phyloP scores from a whole-genome alignment of 177 flowering plant species.

The Telopea speciosissima region DNA sequence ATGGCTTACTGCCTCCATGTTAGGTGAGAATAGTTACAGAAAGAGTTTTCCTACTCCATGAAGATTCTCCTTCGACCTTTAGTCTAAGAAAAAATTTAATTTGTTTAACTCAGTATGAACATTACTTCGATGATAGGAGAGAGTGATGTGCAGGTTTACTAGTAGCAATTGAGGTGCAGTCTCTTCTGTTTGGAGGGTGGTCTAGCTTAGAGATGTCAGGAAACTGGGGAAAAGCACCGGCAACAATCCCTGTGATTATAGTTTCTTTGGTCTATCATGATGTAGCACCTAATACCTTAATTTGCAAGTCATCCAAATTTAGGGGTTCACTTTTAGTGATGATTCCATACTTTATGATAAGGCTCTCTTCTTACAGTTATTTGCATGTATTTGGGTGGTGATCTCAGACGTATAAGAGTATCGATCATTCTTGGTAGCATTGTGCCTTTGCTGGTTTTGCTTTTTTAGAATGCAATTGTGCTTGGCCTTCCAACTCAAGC shows the following conservation, averaged over 20 bases:
- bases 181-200: constrained; percentile 55
- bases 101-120: neutral
- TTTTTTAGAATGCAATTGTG: constrained; percentile 66
- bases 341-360: neutral
- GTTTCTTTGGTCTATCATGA: constrained; percentile 75
- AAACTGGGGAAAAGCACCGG: constrained; percentile 58
- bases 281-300: constrained; percentile 44
- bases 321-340: neutral
- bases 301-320: neutral
- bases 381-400: constrained; percentile 71
- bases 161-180: constrained; percentile 46
- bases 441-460: constrained; percentile 56
- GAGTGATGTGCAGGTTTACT: constrained; percentile 44
- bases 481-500: constrained; percentile 45
- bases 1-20: constrained; percentile 64
- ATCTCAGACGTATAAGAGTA: constrained; percentile 43
- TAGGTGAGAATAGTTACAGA: constrained; percentile 30
- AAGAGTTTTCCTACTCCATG: neutral
- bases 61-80: neutral
- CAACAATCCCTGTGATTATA: constrained; percentile 58
- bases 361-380: constrained; percentile 40
- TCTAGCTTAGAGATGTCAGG: constrained; percentile 39
- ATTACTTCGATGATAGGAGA: neutral
- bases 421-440: constrained; percentile 60
- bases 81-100: neutral